Conservation (phyloP, 2,329 filamentous ascomycete genomes). For the Trichophyton simii region DNA sequence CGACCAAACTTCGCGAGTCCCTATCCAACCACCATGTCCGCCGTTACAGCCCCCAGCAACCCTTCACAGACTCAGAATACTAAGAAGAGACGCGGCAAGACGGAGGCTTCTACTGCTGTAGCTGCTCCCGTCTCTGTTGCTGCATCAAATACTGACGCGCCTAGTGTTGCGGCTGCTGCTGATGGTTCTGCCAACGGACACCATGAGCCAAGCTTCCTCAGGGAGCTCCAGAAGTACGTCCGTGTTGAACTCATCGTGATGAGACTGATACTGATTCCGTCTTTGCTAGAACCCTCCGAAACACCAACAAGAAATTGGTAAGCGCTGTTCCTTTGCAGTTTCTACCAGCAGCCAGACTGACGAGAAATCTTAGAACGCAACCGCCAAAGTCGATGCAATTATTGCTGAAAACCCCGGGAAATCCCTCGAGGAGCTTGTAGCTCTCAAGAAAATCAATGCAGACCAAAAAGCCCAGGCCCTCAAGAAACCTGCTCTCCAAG, state of each 20-base stretch:
- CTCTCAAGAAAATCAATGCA: conserved; percentile 50
- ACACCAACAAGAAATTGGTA: conserved; percentile 88
- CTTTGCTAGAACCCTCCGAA: conserved; percentile 64
- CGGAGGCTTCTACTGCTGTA: conserved; percentile 38
- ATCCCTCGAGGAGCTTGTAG: conserved; percentile 51
- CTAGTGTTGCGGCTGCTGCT: conserved; percentile 9
- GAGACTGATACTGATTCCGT: conserved; percentile 3
- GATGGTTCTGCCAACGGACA: conserved; percentile 42
- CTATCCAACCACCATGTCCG: conserved; percentile 40
- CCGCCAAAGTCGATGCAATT: conserved; percentile 48
- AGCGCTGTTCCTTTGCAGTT: conserved; percentile 25
- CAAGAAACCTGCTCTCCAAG: conserved; percentile 51
- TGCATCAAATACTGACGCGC: conserved; percentile 16
- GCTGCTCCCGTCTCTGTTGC: conserved; percentile 34
- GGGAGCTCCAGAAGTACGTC: conserved; percentile 73
- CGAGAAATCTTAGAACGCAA: conserved; percentile 36
- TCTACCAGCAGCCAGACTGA: background rate
- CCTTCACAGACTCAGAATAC: conserved; percentile 55
- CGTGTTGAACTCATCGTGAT: background rate
- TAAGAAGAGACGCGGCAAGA: conserved; percentile 48
- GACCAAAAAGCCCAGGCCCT: conserved; percentile 52
- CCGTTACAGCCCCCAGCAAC: conserved; percentile 51
- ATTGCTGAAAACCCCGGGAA: conserved; percentile 47
- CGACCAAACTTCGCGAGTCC: background rate
- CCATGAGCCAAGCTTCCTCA: conserved; percentile 66